These are phyloP conservation scores for Salvia splendens DNA, from an alignment of 257 asterid species.

Conservation along the genomic window DNA sequence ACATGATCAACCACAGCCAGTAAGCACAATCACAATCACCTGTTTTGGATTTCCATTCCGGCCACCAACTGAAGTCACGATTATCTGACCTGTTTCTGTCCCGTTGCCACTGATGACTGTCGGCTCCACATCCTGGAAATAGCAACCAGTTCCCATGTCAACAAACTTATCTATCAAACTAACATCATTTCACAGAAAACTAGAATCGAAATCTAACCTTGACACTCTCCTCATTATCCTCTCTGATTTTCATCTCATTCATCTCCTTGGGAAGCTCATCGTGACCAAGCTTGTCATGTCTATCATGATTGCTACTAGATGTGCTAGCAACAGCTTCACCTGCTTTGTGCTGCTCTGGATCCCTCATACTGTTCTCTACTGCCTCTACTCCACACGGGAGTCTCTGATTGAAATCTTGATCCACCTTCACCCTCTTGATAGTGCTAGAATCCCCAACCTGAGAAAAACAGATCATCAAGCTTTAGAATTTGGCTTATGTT, in stretches of 20 bases:
- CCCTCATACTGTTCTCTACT: constrained; percentile 39
- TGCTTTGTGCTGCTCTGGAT: constrained; percentile 38
- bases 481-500: constrained; percentile 4
- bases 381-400: constrained; percentile 35
- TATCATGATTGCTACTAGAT: constrained; percentile 33
- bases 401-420: constrained; percentile 48
- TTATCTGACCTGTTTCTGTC: constrained; percentile 87
- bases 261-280: constrained; percentile 55
- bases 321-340: constrained; percentile 42
- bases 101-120: constrained; percentile 71
- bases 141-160: constrained; percentile 10
- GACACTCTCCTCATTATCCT: constrained; percentile 45
- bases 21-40: constrained; percentile 43
- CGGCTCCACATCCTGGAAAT: constrained; percentile 65
- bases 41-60: constrained; percentile 71
- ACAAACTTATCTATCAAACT: constrained; percentile 1
- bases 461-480: constrained; percentile 22
- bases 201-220: constrained; percentile 46
- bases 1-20: neutral
- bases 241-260: constrained; percentile 49
- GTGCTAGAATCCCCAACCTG: constrained; percentile 61
- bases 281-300: constrained; percentile 44
- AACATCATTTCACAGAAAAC: neutral
- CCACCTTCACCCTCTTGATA: constrained; percentile 52
- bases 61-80: constrained; percentile 70